Evolutionary conservation across 1,284 basidiomycete species (phyloP).

Genomic region (Naganishia sp.): DNA sequence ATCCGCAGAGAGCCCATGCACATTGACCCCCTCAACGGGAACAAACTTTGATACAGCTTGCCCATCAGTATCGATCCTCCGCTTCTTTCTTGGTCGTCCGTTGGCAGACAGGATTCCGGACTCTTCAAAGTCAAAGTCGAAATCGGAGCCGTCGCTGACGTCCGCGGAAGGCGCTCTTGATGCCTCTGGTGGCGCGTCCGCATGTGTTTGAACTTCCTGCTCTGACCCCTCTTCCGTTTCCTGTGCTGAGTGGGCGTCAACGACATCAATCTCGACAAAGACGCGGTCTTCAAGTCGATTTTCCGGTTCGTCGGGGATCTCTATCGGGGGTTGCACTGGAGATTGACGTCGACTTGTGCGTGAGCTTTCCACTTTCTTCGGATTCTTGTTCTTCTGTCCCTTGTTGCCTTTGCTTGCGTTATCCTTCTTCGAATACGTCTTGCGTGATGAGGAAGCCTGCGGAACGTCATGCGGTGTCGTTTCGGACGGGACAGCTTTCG

Average conservation of each 20-base stretch:
- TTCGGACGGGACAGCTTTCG: no score
- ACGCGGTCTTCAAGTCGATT: slow-evolving; percentile 6
- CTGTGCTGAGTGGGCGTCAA: neutral
- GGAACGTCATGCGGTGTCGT: neutral
- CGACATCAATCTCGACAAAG: slow-evolving; percentile 19
- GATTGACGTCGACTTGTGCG: neutral
- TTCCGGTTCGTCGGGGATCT: neutral
- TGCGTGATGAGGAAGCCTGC: neutral
- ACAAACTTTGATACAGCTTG: slow-evolving; percentile 22
- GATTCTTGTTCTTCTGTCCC: neutral
- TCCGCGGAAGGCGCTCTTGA: slow-evolving; percentile 22
- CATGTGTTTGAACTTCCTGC: neutral
- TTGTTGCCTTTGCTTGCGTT: neutral
- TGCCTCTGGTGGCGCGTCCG: slow-evolving; percentile 16
- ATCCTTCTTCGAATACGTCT: slow-evolving; percentile 17
- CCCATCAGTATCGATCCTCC: slow-evolving; percentile 12
- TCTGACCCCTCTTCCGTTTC: neutral
- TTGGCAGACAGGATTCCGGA: slow-evolving; percentile 27
- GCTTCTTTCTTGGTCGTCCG: slow-evolving; percentile 30
- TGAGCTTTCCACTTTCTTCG: neutral
- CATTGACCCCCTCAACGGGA: slow-evolving; percentile 25
- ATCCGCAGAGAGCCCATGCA: slow-evolving; percentile 18
- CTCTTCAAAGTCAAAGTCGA: slow-evolving; percentile 40
- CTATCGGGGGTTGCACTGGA: neutral
- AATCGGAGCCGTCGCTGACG: slow-evolving; percentile 31